Conservation (phyloP, 345 rosid genomes). For the Cardiospermum halicacabum region DNA sequence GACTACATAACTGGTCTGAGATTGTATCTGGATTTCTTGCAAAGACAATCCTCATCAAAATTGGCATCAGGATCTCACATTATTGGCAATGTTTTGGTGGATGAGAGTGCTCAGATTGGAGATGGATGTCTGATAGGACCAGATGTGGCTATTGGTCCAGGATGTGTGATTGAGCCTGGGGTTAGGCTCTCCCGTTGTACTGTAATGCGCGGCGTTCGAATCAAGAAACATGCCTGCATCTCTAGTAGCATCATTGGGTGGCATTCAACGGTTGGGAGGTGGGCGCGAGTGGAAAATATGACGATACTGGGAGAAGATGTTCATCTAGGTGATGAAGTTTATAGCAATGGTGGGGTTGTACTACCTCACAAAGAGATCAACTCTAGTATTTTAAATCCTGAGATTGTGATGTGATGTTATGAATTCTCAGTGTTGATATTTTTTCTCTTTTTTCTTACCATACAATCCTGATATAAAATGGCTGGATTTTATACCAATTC, state of each 20-base stretch:
- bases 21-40: conserved; percentile 58
- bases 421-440: too few species aligned
- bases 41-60: conserved; percentile 38
- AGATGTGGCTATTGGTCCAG: conserved; percentile 76
- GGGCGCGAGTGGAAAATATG: conserved; percentile 83
- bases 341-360: conserved; percentile 73
- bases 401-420: conserved; percentile 54
- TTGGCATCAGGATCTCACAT: conserved; percentile 48
- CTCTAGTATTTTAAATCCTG: conserved; percentile 71
- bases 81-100: conserved; percentile 65
- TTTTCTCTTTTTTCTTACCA: neutral
- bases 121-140: conserved; percentile 80
- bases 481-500: neutral
- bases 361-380: conserved; percentile 77
- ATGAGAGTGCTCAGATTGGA: conserved; percentile 60
- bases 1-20: conserved; percentile 70
- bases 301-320: conserved; percentile 76
- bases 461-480: neutral
- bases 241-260: conserved; percentile 77
- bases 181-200: conserved; percentile 76
- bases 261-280: conserved; percentile 73
- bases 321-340: conserved; percentile 64
- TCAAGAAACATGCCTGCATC: conserved; percentile 74
- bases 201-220: conserved; percentile 65
- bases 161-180: conserved; percentile 64